These are phyloP conservation scores for Buxus sempervirens DNA, from an alignment of 164 flowering plant genomes.

Conservation along the genomic window DNA sequence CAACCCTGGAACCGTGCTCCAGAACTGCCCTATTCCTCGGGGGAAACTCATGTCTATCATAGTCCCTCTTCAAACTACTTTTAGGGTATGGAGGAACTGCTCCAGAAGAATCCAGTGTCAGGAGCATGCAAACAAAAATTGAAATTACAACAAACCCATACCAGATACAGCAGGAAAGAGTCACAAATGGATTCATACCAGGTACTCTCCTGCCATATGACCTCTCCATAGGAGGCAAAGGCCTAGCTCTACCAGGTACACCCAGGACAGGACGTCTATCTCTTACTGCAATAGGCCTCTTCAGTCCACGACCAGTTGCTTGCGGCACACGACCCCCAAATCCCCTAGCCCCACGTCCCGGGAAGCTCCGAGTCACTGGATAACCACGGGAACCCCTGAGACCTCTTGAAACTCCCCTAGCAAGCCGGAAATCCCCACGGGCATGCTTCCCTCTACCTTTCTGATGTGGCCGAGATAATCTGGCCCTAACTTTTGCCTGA, in stretches of 20 bases:
- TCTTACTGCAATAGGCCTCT: slow-evolving; percentile 51
- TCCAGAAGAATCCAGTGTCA: background rate
- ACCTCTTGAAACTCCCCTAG: slow-evolving; percentile 34
- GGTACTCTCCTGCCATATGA: slow-evolving; percentile 76
- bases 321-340: slow-evolving; percentile 43
- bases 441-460: slow-evolving; percentile 66
- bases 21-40: slow-evolving; percentile 65
- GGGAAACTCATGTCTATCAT: slow-evolving; percentile 64
- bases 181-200: slow-evolving; percentile 30
- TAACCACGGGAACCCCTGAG: slow-evolving; percentile 58
- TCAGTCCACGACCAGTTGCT: slow-evolving; percentile 37
- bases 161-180: background rate
- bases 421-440: slow-evolving; percentile 48
- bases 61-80: slow-evolving; percentile 78
- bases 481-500: slow-evolving; percentile 91
- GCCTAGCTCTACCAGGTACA: slow-evolving; percentile 62
- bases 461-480: slow-evolving; percentile 92
- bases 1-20: slow-evolving; percentile 63
- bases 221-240: slow-evolving; percentile 61
- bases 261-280: slow-evolving; percentile 63
- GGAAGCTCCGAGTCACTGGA: slow-evolving; percentile 41
- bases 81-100: slow-evolving; percentile 77
- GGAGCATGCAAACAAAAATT: background rate
- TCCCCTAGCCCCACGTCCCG: slow-evolving; percentile 45
- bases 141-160: background rate